Evolutionary conservation across 176 grass and related monocot genomes (phyloP).

Genomic region (Paspalum notatum): DNA sequence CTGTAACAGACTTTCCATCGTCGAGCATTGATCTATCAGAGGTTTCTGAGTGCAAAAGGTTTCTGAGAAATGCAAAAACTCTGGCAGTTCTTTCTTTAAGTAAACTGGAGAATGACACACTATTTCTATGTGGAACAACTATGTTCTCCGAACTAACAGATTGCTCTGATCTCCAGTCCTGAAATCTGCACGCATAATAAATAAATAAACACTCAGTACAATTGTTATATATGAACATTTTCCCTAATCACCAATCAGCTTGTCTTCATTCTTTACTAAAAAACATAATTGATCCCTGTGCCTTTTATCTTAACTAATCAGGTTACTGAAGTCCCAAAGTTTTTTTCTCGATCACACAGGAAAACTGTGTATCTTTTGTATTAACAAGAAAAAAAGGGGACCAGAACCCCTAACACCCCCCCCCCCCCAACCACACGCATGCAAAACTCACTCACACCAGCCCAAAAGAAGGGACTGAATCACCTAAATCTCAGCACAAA

Average conservation of each 20-base stretch:
- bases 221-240: constrained; percentile 5
- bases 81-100: constrained; percentile 46
- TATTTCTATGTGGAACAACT: constrained; percentile 49
- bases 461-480: too few species aligned
- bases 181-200: constrained; percentile 64
- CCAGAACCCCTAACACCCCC: too few species aligned
- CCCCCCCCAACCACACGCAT: too few species aligned
- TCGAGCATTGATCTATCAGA: constrained; percentile 48
- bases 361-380: too few species aligned
- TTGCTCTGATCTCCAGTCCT: constrained; percentile 72
- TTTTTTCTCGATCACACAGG: background rate
- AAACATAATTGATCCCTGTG: background rate
- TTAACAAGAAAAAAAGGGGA: too few species aligned
- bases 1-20: constrained; percentile 43
- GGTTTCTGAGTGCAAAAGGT: constrained; percentile 42
- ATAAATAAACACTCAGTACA: constrained; percentile 25
- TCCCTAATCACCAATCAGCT: background rate
- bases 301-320: background rate
- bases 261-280: background rate
- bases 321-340: background rate
- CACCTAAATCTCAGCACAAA: too few species aligned
- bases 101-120: constrained; percentile 42
- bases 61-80: constrained; percentile 61
- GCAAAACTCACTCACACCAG: too few species aligned
- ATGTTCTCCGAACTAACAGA: constrained; percentile 67